Base-by-base conservation (phyloP, 2,329 filamentous ascomycete genomes). In the Blastomyces parvus region DNA sequence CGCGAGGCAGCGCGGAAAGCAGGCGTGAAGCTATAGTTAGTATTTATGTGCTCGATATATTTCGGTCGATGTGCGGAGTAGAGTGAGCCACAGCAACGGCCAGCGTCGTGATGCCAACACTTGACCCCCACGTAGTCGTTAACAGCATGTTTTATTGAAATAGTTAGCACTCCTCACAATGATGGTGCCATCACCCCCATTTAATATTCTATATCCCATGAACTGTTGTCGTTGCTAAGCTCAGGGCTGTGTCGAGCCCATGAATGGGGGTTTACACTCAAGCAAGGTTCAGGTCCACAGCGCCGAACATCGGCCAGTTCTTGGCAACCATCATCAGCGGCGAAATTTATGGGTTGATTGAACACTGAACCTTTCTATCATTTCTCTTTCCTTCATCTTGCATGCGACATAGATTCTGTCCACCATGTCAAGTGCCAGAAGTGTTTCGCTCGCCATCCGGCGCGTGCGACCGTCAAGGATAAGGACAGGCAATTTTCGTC, bases 381-480 rank as follows among this genome's bases (percentile, higher is more conserved):
- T 25, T 25, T 22, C 9, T 8, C 19, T 13, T 8, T 48, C 30
- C 25, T 33, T 46, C 36, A 38, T 30, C 13, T 25, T 38, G 36
- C 59, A 38, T 36, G 25, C 46, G 17, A 14, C 30, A 25, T 30
- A 52, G 17, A n/a, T n/a, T n/a, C 33, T 40, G 8, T 9, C 27
- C 36, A 56, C 44, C 33, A 66, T 66, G 65, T 66, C 64, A 42
- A 22, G 62, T 57, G 56, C 65, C 56, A 50, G 65, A 22, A 63
- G 27, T n/a, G 14, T 65, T 38, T 62, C 65, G 8, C 25, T 63
- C 44, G 64, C 64, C 50, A 33, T 66, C 33, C 64, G 64, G 36
- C 50, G 62, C 7, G 52, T 53, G 53, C 42, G 60, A 33, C 7
- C 53, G 13, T 40, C 55, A 19, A 62, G 36, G 46, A 30, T n/a